Percentiles rank a stretch among this genome's conserved stretches.
Conservation (phyloP, 1,139 yeast genomes). For the Scheffersomyces titani region DNA sequence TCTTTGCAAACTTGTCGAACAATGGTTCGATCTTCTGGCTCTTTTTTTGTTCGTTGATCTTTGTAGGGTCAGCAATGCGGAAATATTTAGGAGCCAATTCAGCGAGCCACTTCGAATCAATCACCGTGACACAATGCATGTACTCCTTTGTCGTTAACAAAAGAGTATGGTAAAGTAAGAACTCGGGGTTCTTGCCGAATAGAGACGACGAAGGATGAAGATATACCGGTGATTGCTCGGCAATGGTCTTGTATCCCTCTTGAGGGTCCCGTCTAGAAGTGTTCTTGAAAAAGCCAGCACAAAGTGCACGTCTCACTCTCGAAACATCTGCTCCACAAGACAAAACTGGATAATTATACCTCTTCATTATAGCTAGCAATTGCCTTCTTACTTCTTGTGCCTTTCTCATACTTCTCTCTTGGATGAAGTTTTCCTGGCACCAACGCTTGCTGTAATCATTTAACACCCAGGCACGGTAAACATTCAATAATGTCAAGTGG, state of each 20-base stretch:
- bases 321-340: conserved; percentile 70
- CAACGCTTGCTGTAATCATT: conserved; percentile 65
- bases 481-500: conserved; percentile 81
- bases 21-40: conserved; percentile 49
- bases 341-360: conserved; percentile 49
- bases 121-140: conserved; percentile 82
- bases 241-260: conserved; percentile 73
- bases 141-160: conserved; percentile 84
- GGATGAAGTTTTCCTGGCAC: conserved; percentile 82
- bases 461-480: conserved; percentile 75
- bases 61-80: conserved; percentile 54
- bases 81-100: conserved; percentile 88
- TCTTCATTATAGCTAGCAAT: conserved; percentile 60
- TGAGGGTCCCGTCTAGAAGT: conserved; percentile 74
- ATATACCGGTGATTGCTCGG: conserved; percentile 75
- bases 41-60: conserved; percentile 36
- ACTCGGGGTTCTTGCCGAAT: conserved; percentile 71
- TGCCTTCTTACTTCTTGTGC: conserved; percentile 83
- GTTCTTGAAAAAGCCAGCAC: conserved; percentile 86
- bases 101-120: conserved; percentile 84
- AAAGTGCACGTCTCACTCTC: conserved; percentile 67
- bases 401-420: conserved; percentile 73
- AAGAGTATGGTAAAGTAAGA: conserved; percentile 82
- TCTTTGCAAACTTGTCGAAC: conserved; percentile 53
- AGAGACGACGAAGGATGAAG: conserved; percentile 89